Evolutionary conservation across 2,329 filamentous ascomycete genomes (phyloP).

Genomic region (Curvularia eragrostidis): DNA sequence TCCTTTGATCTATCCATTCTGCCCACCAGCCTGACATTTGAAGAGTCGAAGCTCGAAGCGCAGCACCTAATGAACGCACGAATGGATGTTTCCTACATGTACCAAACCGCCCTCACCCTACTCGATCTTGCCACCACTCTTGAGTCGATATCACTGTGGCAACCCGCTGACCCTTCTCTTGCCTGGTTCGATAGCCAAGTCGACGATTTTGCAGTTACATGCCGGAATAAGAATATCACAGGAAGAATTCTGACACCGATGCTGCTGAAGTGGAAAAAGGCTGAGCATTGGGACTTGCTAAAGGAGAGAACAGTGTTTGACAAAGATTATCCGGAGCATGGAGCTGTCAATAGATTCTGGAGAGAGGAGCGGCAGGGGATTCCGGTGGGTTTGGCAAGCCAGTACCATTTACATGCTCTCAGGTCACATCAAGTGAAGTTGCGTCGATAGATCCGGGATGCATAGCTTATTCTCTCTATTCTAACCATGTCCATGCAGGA

Average conservation of each 20-base stretch:
- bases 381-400: conserved; percentile 33
- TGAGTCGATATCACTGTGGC: conserved; percentile 34
- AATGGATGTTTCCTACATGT: conserved; percentile 39
- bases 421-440: conserved; percentile 21
- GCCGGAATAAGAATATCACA: conserved; percentile 32
- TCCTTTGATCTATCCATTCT: conserved; percentile 29
- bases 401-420: conserved; percentile 32
- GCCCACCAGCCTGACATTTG: conserved; percentile 20
- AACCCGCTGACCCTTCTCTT: conserved; percentile 35
- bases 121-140: conserved; percentile 28
- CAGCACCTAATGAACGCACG: conserved; percentile 24
- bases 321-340: conserved; percentile 1
- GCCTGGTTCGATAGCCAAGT: conserved; percentile 34
- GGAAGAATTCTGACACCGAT: conserved; percentile 32
- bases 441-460: background rate
- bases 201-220: conserved; percentile 32
- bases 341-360: conserved; percentile 17
- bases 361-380: conserved; percentile 29
- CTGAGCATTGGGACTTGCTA: conserved; percentile 33
- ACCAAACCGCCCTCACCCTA: conserved; percentile 27
- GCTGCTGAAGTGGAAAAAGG: conserved; percentile 31
- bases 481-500: too few species aligned
- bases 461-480: background rate
- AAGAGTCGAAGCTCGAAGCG: conserved; percentile 25
- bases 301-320: conserved; percentile 31